Percentiles rank a stretch among this genome's conserved stretches.
Conservation (phyloP, 495 filamentous ascomycete genomes). For the Sordaria brevicollis region DNA sequence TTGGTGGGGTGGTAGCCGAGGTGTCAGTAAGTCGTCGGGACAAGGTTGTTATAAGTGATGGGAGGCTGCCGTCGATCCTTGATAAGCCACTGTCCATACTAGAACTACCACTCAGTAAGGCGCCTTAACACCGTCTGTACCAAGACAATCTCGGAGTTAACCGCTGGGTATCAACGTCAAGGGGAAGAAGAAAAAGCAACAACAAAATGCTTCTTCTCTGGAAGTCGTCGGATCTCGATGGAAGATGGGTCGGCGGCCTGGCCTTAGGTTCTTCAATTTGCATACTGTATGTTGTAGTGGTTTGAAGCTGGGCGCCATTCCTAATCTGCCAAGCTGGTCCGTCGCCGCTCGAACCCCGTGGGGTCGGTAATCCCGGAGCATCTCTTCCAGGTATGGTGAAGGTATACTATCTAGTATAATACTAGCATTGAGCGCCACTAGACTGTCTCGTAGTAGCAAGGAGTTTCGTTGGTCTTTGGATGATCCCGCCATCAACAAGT, state of each 20-base stretch:
- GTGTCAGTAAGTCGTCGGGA: background rate
- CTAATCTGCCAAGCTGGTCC: background rate
- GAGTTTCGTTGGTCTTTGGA: background rate
- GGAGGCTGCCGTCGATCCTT: background rate
- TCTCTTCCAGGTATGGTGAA: background rate
- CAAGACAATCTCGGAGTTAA: background rate
- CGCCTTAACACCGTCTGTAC: background rate
- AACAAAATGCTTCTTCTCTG: background rate
- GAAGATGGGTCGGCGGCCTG: background rate
- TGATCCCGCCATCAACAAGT: background rate
- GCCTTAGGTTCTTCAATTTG: background rate
- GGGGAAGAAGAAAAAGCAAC: background rate
- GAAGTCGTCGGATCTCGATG: background rate
- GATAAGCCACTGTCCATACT: background rate
- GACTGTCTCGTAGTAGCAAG: background rate
- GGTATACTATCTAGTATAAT: too few relatives aligned
- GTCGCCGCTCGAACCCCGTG: background rate
- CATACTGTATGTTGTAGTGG: too few relatives aligned
- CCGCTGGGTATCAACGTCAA: background rate
- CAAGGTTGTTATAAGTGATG: background rate
- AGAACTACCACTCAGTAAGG: too few relatives aligned
- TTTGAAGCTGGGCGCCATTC: background rate
- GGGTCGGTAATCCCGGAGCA: background rate
- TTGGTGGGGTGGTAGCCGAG: background rate
- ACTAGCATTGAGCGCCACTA: background rate